A percentile compares a stretch with the other conserved stretches of the same genome.
These are phyloP conservation scores for Gryganskiella cystojenkinii DNA, from an alignment of 192 early-diverging fungal species.

Conservation along the genomic window DNA sequence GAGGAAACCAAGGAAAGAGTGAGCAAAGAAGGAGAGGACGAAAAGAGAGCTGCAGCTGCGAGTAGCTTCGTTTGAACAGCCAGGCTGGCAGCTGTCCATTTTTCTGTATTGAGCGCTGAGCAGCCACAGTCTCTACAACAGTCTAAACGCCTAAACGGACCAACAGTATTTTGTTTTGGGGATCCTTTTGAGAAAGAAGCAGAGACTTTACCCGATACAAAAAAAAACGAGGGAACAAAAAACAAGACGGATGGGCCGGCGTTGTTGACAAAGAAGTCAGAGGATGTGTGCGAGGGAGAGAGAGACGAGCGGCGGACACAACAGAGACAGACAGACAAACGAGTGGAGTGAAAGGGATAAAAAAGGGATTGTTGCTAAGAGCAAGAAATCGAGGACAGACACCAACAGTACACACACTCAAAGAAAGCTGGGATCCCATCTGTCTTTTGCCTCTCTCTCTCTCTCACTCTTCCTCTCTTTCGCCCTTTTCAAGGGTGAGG, in stretches of 20 bases:
- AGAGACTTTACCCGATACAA: not conserved
- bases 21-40: not conserved
- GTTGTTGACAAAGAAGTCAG: too few species aligned
- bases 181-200: not conserved
- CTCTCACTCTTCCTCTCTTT: too few species aligned
- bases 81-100: not conserved
- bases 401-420: not conserved
- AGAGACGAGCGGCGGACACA: not conserved
- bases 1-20: not conserved
- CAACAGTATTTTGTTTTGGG: not conserved
- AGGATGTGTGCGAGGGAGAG: too few species aligned
- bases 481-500: too few species aligned
- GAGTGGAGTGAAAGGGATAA: conserved; percentile 2
- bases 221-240: too few species aligned
- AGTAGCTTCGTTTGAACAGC: too few species aligned
- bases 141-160: not conserved
- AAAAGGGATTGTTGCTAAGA: conserved; percentile 12
- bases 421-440: conserved; percentile 7
- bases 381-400: not conserved
- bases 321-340: not conserved
- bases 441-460: too few species aligned
- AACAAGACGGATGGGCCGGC: not conserved
- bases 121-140: not conserved
- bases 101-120: not conserved
- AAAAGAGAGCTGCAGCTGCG: not conserved